These are phyloP conservation scores for Aspergillus diversus DNA, from an alignment of 495 filamentous ascomycete species.

Conservation along the genomic window DNA sequence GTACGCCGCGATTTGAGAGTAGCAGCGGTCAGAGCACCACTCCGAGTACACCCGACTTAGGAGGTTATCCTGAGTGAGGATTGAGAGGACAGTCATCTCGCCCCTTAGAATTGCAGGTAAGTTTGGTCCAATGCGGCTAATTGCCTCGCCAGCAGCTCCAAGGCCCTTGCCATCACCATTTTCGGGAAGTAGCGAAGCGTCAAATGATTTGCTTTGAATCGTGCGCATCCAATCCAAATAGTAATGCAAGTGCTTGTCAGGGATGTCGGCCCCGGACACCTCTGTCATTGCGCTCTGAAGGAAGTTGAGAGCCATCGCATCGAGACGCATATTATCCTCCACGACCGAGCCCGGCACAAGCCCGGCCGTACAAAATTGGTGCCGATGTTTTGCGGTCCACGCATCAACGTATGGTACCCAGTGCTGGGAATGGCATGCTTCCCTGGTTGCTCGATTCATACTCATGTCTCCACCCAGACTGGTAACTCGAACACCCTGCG, in stretches of 20 bases:
- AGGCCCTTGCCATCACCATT: constrained; percentile 7
- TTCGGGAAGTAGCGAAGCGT: constrained; percentile 9
- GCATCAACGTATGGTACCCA: constrained; percentile 14
- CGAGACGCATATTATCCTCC: constrained; percentile 5
- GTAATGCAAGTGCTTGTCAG: constrained; percentile 5
- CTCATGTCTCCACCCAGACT: constrained; percentile 10
- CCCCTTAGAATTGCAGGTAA: constrained; percentile 11
- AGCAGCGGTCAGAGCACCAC: constrained; percentile 7
- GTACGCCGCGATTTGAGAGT: constrained; percentile 16
- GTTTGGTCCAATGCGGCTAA: constrained; percentile 9
- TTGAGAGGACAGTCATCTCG: constrained; percentile 10
- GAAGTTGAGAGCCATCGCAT: constrained; percentile 4
- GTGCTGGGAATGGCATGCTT: constrained; percentile 13
- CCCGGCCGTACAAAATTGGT: constrained; percentile 9
- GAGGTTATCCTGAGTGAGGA: constrained; percentile 11
- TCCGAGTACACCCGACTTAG: constrained; percentile 13
- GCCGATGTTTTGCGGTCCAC: constrained; percentile 14
- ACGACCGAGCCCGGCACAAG: constrained; percentile 1
- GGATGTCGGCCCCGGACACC: constrained; percentile 5
- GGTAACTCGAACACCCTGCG: constrained; percentile 18
- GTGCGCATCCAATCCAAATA: constrained; percentile 17
- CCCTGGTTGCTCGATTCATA: neutral
- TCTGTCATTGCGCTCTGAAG: constrained; percentile 8
- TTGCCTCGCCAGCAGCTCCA: constrained; percentile 10
- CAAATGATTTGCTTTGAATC: constrained; percentile 1